phyloP scores from a whole-genome alignment of 176 grass and related monocot genomes.

The Carex myosuroides region DNA sequence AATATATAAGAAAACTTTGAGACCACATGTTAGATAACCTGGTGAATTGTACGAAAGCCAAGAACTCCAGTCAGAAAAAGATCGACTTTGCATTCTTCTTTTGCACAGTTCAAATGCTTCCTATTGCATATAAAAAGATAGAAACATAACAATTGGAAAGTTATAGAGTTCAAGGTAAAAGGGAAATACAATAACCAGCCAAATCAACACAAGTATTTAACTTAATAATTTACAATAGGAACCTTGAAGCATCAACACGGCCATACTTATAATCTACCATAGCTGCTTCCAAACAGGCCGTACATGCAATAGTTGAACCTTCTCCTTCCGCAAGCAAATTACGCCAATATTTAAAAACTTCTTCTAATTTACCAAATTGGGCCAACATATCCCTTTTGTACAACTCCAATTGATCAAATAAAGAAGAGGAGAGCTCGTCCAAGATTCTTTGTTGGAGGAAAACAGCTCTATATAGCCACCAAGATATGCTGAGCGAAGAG shows the following conservation, averaged over 20 bases:
- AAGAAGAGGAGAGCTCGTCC: conserved; percentile 68
- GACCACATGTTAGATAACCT: conserved; percentile 40
- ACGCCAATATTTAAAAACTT: conserved; percentile 55
- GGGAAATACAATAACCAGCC: not conserved
- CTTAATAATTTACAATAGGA: not conserved
- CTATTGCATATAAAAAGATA: conserved; percentile 35
- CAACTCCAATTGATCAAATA: conserved; percentile 65
- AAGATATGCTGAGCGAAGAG: conserved; percentile 31
- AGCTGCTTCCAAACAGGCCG: conserved; percentile 59
- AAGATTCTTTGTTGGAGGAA: conserved; percentile 78
- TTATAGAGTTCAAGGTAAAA: not conserved
- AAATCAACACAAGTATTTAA: not conserved
- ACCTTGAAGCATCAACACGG: conserved; percentile 63
- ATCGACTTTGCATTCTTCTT: conserved; percentile 65
- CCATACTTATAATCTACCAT: conserved; percentile 75
- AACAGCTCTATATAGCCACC: conserved; percentile 76
- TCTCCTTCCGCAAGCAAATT: conserved; percentile 56
- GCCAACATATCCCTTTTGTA: conserved; percentile 53
- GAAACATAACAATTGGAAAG: conserved; percentile 3
- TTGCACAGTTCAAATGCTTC: conserved; percentile 56
- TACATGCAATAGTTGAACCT: conserved; percentile 55
- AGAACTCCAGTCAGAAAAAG: conserved; percentile 72
- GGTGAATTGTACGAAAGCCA: conserved; percentile 90
- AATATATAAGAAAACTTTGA: conserved; percentile 1
- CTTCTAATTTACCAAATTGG: conserved; percentile 56